Evolutionary conservation across 441 rosid species (phyloP).

Genomic region (Croton laevigatus): DNA sequence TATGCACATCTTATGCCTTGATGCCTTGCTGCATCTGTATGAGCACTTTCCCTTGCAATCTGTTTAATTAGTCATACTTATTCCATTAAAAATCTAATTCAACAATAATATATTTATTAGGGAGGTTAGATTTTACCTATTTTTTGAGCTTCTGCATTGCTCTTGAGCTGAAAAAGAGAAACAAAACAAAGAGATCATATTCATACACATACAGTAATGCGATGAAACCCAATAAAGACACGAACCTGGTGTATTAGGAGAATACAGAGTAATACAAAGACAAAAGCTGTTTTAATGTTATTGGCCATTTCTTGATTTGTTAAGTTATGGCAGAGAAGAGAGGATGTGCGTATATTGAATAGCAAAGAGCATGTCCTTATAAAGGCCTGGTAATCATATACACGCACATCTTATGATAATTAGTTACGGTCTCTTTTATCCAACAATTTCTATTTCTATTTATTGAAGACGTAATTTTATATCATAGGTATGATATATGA

Average conservation of each 20-base stretch:
- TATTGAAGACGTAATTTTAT: too few relatives aligned
- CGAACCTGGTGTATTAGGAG: conserved; percentile 22
- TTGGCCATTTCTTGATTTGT: conserved; percentile 13
- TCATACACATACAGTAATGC: too few relatives aligned
- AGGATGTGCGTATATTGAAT: neutral
- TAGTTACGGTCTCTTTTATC: too few relatives aligned
- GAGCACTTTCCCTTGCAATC: conserved; percentile 33
- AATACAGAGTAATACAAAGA: conserved; percentile 24
- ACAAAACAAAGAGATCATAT: neutral
- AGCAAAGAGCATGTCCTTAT: neutral
- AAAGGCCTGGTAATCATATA: neutral
- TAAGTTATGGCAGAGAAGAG: neutral
- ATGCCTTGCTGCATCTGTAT: conserved; percentile 38
- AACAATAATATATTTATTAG: too few relatives aligned
- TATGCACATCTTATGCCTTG: conserved; percentile 39
- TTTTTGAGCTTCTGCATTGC: conserved; percentile 13
- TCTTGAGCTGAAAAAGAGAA: conserved; percentile 20
- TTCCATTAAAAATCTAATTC: too few relatives aligned
- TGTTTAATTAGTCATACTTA: neutral
- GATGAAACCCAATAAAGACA: neutral
- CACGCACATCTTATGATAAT: too few relatives aligned
- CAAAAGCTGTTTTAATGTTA: conserved; percentile 5
- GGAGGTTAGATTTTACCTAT: conserved; percentile 12
- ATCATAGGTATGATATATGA: too few relatives aligned
- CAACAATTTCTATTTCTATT: too few relatives aligned